Evolutionary conservation across 495 filamentous ascomycete species (phyloP).

Genomic region (Neurospora discreta): DNA sequence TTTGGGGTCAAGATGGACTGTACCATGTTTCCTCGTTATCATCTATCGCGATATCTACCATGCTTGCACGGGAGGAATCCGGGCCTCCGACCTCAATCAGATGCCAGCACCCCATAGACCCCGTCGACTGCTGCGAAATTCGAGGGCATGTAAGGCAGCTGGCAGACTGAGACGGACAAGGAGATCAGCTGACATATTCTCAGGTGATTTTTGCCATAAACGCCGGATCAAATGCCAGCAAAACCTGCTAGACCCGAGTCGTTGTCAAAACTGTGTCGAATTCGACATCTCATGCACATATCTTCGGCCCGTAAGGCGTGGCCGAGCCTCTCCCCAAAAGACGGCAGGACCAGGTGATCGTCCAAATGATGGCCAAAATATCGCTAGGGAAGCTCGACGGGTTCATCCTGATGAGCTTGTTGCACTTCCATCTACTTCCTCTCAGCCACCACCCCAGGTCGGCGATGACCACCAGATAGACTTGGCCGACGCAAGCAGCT

Average conservation of each 20-base stretch:
- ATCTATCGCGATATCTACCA: neutral
- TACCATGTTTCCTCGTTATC: neutral
- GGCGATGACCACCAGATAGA: neutral
- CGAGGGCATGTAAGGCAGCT: conserved; percentile 8
- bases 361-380: neutral
- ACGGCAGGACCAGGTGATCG: conserved; percentile 1
- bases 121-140: conserved; percentile 6
- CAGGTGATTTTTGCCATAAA: conserved; percentile 23
- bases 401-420: neutral
- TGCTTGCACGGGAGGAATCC: neutral
- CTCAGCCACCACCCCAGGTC: neutral
- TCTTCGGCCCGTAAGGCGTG: conserved; percentile 4
- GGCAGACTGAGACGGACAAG: neutral
- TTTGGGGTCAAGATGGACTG: neutral
- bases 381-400: neutral
- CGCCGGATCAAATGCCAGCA: conserved; percentile 24
- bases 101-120: neutral
- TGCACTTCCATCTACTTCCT: neutral
- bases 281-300: conserved; percentile 13
- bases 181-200: conserved; percentile 1
- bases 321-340: neutral
- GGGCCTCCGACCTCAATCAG: neutral
- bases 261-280: conserved; percentile 18
- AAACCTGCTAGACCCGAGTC: conserved; percentile 11
- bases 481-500: conserved; percentile 1